Conservation (phyloP, 495 filamentous ascomycete genomes). For the Rostrohypoxylon terebratum region DNA sequence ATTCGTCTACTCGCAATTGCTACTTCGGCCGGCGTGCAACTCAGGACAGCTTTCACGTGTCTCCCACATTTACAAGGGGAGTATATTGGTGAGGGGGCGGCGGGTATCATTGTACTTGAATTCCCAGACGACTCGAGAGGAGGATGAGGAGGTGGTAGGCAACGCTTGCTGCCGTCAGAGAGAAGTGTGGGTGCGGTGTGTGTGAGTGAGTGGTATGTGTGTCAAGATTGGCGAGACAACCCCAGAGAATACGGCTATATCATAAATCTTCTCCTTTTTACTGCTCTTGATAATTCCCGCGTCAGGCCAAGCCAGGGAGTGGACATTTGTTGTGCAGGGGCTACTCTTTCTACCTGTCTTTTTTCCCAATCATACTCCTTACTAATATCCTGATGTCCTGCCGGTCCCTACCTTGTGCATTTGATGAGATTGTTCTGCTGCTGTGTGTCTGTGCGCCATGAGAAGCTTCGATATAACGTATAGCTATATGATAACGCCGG, state of each 20-base stretch:
- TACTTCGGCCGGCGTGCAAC: slow-evolving; percentile 50
- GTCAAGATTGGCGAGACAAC: slow-evolving; percentile 53
- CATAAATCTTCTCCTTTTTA: slow-evolving; percentile 54
- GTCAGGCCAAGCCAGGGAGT: slow-evolving; percentile 49
- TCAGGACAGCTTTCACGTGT: slow-evolving; percentile 48
- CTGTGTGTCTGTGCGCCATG: slow-evolving; percentile 2
- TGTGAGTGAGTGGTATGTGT: slow-evolving; percentile 50
- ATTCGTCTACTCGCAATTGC: slow-evolving; percentile 49
- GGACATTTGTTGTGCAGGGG: slow-evolving; percentile 50
- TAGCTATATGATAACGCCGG: background rate
- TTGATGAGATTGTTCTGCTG: slow-evolving; percentile 7
- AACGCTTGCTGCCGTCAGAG: slow-evolving; percentile 47
- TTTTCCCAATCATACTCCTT: slow-evolving; percentile 52
- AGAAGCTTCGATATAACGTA: background rate
- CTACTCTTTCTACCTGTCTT: slow-evolving; percentile 52
- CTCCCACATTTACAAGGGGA: slow-evolving; percentile 43
- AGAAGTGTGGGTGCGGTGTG: slow-evolving; percentile 28
- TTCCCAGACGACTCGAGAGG: slow-evolving; percentile 32
- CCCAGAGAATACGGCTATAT: slow-evolving; percentile 56
- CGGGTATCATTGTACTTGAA: slow-evolving; percentile 46
- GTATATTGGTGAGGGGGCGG: slow-evolving; percentile 48
- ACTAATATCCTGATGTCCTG: slow-evolving; percentile 53
- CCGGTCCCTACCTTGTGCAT: slow-evolving; percentile 25
- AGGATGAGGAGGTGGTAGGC: slow-evolving; percentile 38
- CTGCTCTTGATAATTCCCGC: slow-evolving; percentile 51